These are phyloP conservation scores for Clitopilus passeckerianus DNA, from an alignment of 768 basidiomycete genomes.

Conservation along the genomic window DNA sequence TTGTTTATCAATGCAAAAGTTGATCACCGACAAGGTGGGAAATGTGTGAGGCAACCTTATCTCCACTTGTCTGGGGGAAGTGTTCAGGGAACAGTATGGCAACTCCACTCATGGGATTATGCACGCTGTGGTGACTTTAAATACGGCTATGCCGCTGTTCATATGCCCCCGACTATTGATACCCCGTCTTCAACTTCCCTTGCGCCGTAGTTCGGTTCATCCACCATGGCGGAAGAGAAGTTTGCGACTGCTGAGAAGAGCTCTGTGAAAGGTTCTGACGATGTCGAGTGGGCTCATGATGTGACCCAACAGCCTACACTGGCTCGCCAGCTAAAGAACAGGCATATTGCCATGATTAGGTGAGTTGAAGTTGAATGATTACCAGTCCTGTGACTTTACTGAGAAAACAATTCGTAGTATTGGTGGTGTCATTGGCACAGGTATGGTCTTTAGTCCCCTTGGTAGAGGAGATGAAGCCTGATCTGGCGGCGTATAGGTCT, in stretches of 20 bases:
- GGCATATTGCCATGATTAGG: constrained; percentile 85
- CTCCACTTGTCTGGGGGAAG: not conserved
- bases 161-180: not conserved
- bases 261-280: constrained; percentile 13
- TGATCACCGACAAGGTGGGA: not conserved
- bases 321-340: constrained; percentile 63
- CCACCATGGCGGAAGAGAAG: constrained; percentile 9
- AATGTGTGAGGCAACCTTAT: not conserved
- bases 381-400: not conserved
- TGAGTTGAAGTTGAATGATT: constrained; percentile 6
- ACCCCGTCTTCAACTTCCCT: not conserved
- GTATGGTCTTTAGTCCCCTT: constrained; percentile 21
- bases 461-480: not conserved
- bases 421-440: constrained; percentile 57
- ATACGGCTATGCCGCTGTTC: not conserved
- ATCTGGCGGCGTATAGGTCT: constrained; percentile 7
- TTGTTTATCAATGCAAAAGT: not conserved
- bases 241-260: constrained; percentile 11
- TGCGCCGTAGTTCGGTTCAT: not conserved
- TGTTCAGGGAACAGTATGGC: not conserved
- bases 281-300: constrained; percentile 7
- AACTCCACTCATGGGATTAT: not conserved
- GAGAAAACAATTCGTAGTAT: constrained; percentile 32
- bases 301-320: constrained; percentile 23
- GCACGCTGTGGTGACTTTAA: not conserved